Percentiles rank a stretch among this genome's conserved stretches.
Evolutionary conservation across 1,284 basidiomycete genomes (phyloP).

Genomic region (Limonomyces culmigenus): DNA sequence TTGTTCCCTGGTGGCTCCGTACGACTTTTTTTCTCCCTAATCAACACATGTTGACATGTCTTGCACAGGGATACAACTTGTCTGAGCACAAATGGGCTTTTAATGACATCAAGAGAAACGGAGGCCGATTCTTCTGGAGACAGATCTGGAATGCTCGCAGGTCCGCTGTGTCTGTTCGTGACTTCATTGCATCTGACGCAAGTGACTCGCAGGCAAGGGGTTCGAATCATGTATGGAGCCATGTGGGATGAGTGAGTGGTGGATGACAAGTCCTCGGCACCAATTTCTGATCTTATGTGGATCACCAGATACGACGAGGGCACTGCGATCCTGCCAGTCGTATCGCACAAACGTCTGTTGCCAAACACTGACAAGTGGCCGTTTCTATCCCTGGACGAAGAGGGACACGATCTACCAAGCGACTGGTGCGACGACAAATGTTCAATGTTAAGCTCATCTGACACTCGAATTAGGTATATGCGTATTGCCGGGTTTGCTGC

Average conservation of each 20-base stretch:
- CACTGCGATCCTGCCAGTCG: slow-evolving; percentile 55
- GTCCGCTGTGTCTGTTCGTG: too few species aligned
- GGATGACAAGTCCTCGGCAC: background rate
- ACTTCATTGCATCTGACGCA: too few species aligned
- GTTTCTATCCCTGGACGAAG: slow-evolving; percentile 55
- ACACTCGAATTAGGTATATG: slow-evolving; percentile 45
- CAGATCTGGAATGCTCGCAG: slow-evolving; percentile 54
- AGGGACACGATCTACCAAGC: slow-evolving; percentile 51
- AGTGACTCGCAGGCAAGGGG: slow-evolving; percentile 37
- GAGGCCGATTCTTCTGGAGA: slow-evolving; percentile 59
- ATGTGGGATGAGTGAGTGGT: slow-evolving; percentile 70
- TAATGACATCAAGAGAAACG: slow-evolving; percentile 48
- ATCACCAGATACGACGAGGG: slow-evolving; percentile 56
- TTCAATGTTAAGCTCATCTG: slow-evolving; percentile 2
- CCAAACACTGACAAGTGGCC: slow-evolving; percentile 36
- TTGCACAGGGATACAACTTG: slow-evolving; percentile 40
- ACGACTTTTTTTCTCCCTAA: slow-evolving; percentile 11
- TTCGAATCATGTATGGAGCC: slow-evolving; percentile 54
- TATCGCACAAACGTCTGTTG: slow-evolving; percentile 34
- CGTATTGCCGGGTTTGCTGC: slow-evolving; percentile 55
- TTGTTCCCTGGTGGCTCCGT: slow-evolving; percentile 62
- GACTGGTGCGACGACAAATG: slow-evolving; percentile 63
- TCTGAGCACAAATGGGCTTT: slow-evolving; percentile 49
- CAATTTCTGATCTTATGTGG: slow-evolving; percentile 1
- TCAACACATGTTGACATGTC: background rate